Conservation (phyloP, 2,329 filamentous ascomycete species). For the Daldinia sp. region DNA sequence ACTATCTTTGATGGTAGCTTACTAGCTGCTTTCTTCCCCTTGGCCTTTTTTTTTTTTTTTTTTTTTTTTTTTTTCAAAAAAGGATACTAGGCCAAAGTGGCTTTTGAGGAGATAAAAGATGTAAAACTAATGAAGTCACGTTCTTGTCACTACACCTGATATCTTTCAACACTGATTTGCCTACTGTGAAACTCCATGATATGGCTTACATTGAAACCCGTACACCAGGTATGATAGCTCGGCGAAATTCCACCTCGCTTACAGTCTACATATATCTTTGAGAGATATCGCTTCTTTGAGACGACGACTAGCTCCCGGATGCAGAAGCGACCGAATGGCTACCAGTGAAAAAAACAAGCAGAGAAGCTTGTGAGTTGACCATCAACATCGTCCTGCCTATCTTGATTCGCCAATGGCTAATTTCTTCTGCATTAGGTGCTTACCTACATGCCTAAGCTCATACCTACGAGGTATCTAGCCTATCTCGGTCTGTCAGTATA, state of each 20-base stretch:
- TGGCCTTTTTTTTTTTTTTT: conserved; percentile 22
- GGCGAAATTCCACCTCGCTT: neutral
- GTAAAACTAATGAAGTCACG: conserved; percentile 35
- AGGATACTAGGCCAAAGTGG: conserved; percentile 1
- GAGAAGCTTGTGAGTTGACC: conserved; percentile 15
- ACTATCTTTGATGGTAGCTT: conserved; percentile 46
- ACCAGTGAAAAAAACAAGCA: neutral
- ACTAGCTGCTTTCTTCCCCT: conserved; percentile 32
- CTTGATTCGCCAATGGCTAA: conserved; percentile 41
- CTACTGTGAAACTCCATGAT: too few species aligned
- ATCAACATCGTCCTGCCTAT: neutral
- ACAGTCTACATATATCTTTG: neutral
- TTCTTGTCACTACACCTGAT: conserved; percentile 43
- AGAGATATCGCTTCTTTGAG: neutral
- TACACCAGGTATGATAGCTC: too few species aligned
- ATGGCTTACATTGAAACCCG: too few species aligned
- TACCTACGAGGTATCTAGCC: neutral
- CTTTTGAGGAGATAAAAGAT: conserved; percentile 17
- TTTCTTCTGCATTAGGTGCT: conserved; percentile 1
- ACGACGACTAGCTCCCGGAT: neutral
- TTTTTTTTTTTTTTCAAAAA: conserved; percentile 14
- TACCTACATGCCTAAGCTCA: neutral
- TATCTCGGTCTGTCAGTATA: neutral
- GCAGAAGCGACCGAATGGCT: neutral
- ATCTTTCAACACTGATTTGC: neutral